Evolutionary conservation across 2,329 filamentous ascomycete species (phyloP), one percentile per base, ranked within the genome.

Genomic region (Stagonosporopsis vannaccii): DNA sequence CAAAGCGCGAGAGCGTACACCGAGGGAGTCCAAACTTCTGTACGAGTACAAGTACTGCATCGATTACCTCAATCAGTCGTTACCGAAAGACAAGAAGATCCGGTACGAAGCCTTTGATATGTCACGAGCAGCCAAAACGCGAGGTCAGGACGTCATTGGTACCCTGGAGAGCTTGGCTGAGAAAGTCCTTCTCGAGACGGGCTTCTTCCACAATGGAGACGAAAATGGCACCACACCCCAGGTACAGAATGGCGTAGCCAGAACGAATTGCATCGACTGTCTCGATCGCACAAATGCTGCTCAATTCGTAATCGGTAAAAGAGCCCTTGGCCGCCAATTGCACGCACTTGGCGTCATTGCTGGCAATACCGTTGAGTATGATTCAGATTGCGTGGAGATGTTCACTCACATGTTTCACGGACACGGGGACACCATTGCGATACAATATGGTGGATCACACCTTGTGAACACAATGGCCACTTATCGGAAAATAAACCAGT

Each of bases 391-490:
- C 2, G 90, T 97, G 55, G 97, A 98, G 67, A 85, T 97, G 9
- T 97, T 99, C 67, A 98, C 95, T 1, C 91, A 96, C 69, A 98
- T 99, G 94, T 97, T 93, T 79, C 70, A 98, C 74, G 92, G 96
- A 65, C 95, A 99, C 71, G 95, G 95, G 54, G 95, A 99, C 75
- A 97, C 93, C 4, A 98, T 99, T 69, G 95, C 95, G 1, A 90
- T 98, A 50, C 95, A 99, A 74, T 99, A 99, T 67, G 95, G 95
- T 53, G 95, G 95, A 9, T 98, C 93, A 2, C 95, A 99, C 75
- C 84, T 99, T 0, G 95, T 99, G 67, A 99, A 99, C 74, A 99
- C 95, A 0, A 98, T 99, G 93, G 93, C 96, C 63, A 99, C 95
- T 4, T 99, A 99, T 75, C 90, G 95, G 54, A 98, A 98, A 78